These are phyloP conservation scores for Ajuga reptans DNA, from an alignment of 305 asterid genomes.

Conservation along the genomic window DNA sequence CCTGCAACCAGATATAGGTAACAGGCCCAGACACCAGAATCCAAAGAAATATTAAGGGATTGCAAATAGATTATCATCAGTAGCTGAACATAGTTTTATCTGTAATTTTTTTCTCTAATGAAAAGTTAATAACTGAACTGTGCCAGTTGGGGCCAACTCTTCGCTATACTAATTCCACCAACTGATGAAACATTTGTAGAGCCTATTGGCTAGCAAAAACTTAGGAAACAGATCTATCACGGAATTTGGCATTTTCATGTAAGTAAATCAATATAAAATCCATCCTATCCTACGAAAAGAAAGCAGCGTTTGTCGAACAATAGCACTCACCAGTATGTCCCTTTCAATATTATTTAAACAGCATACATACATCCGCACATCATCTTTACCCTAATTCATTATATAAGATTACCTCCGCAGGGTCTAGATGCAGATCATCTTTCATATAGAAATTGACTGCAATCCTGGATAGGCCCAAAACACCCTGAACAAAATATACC, in stretches of 20 bases:
- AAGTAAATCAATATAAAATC: not conserved
- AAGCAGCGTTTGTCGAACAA: not conserved
- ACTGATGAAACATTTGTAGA: not conserved
- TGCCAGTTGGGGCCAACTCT: not conserved
- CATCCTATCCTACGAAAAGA: not conserved
- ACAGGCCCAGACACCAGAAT: no score
- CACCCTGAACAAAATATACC: conserved; percentile 98
- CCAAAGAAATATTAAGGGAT: no score
- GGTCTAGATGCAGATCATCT: conserved; percentile 90
- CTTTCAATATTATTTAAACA: not conserved
- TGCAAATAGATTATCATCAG: not conserved
- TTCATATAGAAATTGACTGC: conserved; percentile 90
- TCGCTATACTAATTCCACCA: not conserved
- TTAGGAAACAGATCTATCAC: not conserved
- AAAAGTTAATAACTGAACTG: not conserved
- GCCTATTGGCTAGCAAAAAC: conserved; percentile 7
- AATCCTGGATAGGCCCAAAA: conserved; percentile 77
- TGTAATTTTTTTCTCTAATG: not conserved
- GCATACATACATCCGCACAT: not conserved
- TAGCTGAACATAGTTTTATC: not conserved
- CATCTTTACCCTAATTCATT: conserved; percentile 10
- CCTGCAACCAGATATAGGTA: no score
- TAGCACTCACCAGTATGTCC: not conserved
- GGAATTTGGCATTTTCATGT: not conserved
- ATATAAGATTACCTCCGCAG: conserved; percentile 73